phyloP scores from a whole-genome alignment of 768 basidiomycete species.

The Tulasnella sp. region DNA sequence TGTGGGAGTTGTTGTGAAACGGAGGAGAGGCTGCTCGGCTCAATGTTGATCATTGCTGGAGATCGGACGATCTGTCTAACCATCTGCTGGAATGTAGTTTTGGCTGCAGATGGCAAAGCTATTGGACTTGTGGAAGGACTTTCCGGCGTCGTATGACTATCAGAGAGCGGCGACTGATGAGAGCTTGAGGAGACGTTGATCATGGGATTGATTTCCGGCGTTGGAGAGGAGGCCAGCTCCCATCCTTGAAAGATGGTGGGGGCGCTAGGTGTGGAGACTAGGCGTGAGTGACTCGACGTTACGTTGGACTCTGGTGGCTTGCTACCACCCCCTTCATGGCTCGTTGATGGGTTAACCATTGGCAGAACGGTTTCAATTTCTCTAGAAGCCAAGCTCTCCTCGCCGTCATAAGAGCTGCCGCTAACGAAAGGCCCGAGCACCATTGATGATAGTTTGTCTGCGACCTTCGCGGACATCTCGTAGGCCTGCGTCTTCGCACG shows the following conservation, averaged over 20 bases:
- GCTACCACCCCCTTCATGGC: background rate
- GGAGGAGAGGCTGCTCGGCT: background rate
- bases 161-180: slow-evolving; percentile 51
- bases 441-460: too few species aligned
- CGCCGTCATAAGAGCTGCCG: too few species aligned
- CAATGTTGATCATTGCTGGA: background rate
- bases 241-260: background rate
- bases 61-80: background rate
- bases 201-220: slow-evolving; percentile 26
- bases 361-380: too few species aligned
- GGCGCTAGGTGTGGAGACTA: background rate
- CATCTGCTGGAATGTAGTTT: background rate
- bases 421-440: too few species aligned
- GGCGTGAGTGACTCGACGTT: too few species aligned
- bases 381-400: too few species aligned
- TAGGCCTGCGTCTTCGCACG: too few species aligned
- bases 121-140: slow-evolving; percentile 24
- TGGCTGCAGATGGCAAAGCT: background rate
- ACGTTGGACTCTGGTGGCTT: background rate
- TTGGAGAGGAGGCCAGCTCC: slow-evolving; percentile 26
- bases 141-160: slow-evolving; percentile 30
- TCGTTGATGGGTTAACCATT: background rate
- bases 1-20: background rate
- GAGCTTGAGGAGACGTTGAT: slow-evolving; percentile 21
- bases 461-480: too few species aligned